A percentile compares a stretch with the other conserved stretches of the same genome.
Evolutionary conservation across 192 early-diverging fungal species (phyloP).

Genomic region (Backusella liffmaniae): DNA sequence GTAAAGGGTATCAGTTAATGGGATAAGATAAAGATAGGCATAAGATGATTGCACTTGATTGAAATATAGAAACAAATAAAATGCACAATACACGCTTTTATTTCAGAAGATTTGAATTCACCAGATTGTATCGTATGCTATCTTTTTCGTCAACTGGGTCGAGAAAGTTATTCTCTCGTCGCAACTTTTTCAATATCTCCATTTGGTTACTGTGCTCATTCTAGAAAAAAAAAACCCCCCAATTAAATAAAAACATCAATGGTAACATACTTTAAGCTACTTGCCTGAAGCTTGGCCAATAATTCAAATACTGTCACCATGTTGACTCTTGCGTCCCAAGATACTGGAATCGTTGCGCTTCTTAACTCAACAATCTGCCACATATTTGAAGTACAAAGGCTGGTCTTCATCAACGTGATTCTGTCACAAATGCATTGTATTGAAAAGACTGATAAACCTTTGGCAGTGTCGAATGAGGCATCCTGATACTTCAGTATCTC

Average conservation of each 20-base stretch:
- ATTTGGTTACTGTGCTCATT: not conserved
- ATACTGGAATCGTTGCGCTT: not conserved
- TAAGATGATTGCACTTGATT: slow-evolving; percentile 11
- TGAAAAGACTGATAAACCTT: slow-evolving; percentile 6
- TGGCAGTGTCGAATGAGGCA: slow-evolving; percentile 8
- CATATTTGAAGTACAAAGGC: not conserved
- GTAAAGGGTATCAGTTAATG: slow-evolving; percentile 5
- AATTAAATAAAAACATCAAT: slow-evolving; percentile 14
- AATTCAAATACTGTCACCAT: slow-evolving; percentile 4
- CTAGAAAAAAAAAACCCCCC: slow-evolving; percentile 5
- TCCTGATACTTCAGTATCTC: slow-evolving; percentile 2
- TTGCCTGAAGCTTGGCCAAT: slow-evolving; percentile 10
- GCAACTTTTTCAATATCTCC: slow-evolving; percentile 2
- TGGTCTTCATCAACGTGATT: not conserved
- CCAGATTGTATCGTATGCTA: slow-evolving; percentile 7
- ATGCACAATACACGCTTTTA: slow-evolving; percentile 13
- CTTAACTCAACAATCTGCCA: slow-evolving; percentile 5
- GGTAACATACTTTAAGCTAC: slow-evolving; percentile 3
- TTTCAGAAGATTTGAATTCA: slow-evolving; percentile 14
- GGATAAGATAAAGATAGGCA: not conserved
- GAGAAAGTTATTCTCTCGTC: slow-evolving; percentile 11
- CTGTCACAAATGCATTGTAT: slow-evolving; percentile 5
- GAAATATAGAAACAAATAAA: slow-evolving; percentile 12
- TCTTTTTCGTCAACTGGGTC: slow-evolving; percentile 14
- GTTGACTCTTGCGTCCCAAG: not conserved